Evolutionary conservation across 2,329 filamentous ascomycete species (phyloP).

Genomic region (Periconia sp.): DNA sequence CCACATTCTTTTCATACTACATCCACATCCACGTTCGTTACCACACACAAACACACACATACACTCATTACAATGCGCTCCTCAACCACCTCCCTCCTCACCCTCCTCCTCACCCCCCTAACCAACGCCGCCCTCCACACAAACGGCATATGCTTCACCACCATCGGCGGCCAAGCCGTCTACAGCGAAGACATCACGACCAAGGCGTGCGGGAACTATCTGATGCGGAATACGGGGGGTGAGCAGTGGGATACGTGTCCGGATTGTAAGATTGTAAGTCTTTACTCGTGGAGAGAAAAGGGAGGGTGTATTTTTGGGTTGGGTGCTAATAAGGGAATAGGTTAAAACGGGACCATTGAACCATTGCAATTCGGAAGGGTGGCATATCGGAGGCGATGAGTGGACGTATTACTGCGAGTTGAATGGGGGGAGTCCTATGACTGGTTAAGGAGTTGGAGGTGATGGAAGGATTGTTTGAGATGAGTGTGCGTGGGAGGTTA

Average conservation of each 20-base stretch:
- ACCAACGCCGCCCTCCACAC: slow-evolving; percentile 23
- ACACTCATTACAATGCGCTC: slow-evolving; percentile 19
- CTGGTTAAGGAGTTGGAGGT: not conserved
- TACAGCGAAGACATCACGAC: slow-evolving; percentile 27
- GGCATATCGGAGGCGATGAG: slow-evolving; percentile 34
- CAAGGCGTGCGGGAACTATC: slow-evolving; percentile 22
- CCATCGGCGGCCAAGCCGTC: slow-evolving; percentile 16
- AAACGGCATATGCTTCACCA: slow-evolving; percentile 22
- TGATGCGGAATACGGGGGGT: slow-evolving; percentile 26
- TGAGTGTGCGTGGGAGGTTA: too few relatives aligned
- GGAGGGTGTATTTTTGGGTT: not conserved
- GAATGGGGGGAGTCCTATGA: slow-evolving; percentile 11
- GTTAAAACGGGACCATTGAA: slow-evolving; percentile 16
- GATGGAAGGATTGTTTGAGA: not conserved
- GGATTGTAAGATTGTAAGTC: slow-evolving; percentile 27
- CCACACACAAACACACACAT: not conserved
- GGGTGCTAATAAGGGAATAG: not conserved
- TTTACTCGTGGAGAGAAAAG: not conserved
- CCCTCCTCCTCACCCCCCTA: slow-evolving; percentile 16
- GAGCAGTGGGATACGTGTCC: slow-evolving; percentile 31
- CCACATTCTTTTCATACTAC: not conserved
- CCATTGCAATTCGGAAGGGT: slow-evolving; percentile 21
- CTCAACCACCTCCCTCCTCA: slow-evolving; percentile 13
- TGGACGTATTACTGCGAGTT: slow-evolving; percentile 28
- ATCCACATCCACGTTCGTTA: not conserved